Percentiles rank a stretch among this genome's conserved stretches.
phyloP scores from a whole-genome alignment of 805 yeast species.

The Spathaspora arborariae region DNA sequence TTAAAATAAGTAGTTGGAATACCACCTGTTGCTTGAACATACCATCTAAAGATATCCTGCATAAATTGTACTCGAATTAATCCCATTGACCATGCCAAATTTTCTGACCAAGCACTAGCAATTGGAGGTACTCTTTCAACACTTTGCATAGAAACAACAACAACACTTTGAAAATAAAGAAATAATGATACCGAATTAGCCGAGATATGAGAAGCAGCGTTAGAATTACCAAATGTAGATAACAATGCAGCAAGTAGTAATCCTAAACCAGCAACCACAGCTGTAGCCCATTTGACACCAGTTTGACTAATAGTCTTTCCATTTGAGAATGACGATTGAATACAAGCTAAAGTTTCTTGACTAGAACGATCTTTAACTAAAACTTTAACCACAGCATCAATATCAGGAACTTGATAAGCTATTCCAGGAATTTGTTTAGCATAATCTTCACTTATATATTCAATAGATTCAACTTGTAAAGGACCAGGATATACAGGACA shows the following conservation, averaged over 20 bases:
- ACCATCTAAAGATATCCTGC: slow-evolving; percentile 86
- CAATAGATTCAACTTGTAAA: slow-evolving; percentile 69
- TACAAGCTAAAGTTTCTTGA: slow-evolving; percentile 57
- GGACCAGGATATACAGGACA: slow-evolving; percentile 86
- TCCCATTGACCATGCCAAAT: slow-evolving; percentile 94
- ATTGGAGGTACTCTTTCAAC: slow-evolving; percentile 89
- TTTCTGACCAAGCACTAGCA: slow-evolving; percentile 89
- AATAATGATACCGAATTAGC: slow-evolving; percentile 84
- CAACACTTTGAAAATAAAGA: slow-evolving; percentile 84
- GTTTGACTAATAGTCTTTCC: slow-evolving; percentile 78
- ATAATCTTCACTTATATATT: slow-evolving; percentile 50
- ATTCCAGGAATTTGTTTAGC: slow-evolving; percentile 70
- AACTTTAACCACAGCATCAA: slow-evolving; percentile 74
- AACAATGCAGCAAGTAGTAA: slow-evolving; percentile 75
- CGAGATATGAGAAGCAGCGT: slow-evolving; percentile 84
- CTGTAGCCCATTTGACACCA: slow-evolving; percentile 91
- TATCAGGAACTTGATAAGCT: slow-evolving; percentile 82
- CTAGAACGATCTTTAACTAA: slow-evolving; percentile 38
- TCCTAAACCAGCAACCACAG: slow-evolving; percentile 86
- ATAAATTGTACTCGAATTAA: slow-evolving; percentile 71
- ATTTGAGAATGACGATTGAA: slow-evolving; percentile 70
- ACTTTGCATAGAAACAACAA: slow-evolving; percentile 77
- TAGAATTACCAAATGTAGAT: slow-evolving; percentile 81
- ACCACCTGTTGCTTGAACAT: slow-evolving; percentile 86
- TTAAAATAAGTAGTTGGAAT: slow-evolving; percentile 66